A percentile compares a stretch with the other conserved stretches of the same genome.
These are phyloP conservation scores for Basidiobolus meristosporus DNA, from an alignment of 371 early-diverging fungal species.

Conservation along the genomic window DNA sequence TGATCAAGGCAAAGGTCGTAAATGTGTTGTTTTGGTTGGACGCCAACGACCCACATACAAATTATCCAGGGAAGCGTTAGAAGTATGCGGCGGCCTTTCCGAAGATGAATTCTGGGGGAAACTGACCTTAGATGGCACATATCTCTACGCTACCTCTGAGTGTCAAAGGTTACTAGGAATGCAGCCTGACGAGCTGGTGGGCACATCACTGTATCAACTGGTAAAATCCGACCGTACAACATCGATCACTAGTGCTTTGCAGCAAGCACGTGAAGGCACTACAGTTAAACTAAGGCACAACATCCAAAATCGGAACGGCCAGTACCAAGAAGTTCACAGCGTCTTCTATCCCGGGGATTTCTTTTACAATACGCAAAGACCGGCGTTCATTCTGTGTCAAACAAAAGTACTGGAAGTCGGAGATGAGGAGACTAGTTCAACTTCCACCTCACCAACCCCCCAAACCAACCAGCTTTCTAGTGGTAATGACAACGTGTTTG, in stretches of 20 bases:
- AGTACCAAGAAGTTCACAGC: slow-evolving; percentile 16
- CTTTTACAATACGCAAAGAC: slow-evolving; percentile 7
- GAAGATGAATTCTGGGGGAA: slow-evolving; percentile 39
- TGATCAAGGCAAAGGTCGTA: slow-evolving; percentile 31
- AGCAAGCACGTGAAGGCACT: slow-evolving; percentile 20
- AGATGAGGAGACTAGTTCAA: no score
- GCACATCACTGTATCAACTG: slow-evolving; percentile 27
- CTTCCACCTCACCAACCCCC: slow-evolving; percentile 4
- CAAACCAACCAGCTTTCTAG: slow-evolving; percentile 4
- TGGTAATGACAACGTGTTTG: slow-evolving; percentile 16
- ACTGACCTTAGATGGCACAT: slow-evolving; percentile 28
- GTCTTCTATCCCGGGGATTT: slow-evolving; percentile 25
- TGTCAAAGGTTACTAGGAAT: slow-evolving; percentile 18
- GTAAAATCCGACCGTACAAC: slow-evolving; percentile 26
- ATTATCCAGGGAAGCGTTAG: slow-evolving; percentile 10
- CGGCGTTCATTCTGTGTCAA: slow-evolving; percentile 20
- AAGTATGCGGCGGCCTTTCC: neutral
- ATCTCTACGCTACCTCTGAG: slow-evolving; percentile 23
- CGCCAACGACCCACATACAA: slow-evolving; percentile 19
- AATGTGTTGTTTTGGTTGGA: slow-evolving; percentile 38
- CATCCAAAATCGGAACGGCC: slow-evolving; percentile 14
- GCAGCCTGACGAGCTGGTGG: slow-evolving; percentile 18
- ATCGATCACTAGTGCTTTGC: slow-evolving; percentile 20
- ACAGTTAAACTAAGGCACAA: slow-evolving; percentile 16
- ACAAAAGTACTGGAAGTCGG: slow-evolving; percentile 3